Evolutionary conservation across 768 basidiomycete species (phyloP).

Genomic region (Lactifluus volemus): DNA sequence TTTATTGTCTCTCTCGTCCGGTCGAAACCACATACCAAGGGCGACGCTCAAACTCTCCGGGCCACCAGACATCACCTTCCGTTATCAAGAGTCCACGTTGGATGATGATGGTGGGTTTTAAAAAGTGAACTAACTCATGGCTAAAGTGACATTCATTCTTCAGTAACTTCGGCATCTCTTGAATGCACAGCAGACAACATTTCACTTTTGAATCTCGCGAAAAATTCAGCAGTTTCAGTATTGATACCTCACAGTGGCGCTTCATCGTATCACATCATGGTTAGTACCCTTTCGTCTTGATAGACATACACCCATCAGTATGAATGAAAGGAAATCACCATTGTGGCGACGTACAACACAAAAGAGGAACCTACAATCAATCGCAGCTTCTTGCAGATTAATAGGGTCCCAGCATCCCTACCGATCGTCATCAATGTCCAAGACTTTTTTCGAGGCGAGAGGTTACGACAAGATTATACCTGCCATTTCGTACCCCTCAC

Average conservation of each 20-base stretch:
- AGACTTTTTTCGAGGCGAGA: conserved; percentile 86
- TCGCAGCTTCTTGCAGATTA: conserved; percentile 46
- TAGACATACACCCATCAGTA: not conserved
- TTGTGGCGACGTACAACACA: conserved; percentile 64
- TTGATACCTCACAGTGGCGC: conserved; percentile 60
- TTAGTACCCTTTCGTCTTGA: conserved; percentile 27
- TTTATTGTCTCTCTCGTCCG: conserved; percentile 50
- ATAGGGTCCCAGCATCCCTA: conserved; percentile 55
- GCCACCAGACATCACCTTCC: conserved; percentile 45
- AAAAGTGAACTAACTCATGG: not conserved
- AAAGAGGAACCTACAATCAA: conserved; percentile 39
- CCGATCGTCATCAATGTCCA: conserved; percentile 92
- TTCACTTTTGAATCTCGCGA: conserved; percentile 39
- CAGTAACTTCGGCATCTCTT: conserved; percentile 22
- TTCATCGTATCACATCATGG: conserved; percentile 52
- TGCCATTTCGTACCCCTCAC: conserved; percentile 1
- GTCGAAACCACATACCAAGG: conserved; percentile 55
- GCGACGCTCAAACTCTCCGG: conserved; percentile 47
- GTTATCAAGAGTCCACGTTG: conserved; percentile 33
- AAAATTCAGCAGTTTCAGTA: conserved; percentile 39
- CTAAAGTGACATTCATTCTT: not conserved
- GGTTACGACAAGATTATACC: conserved; percentile 36
- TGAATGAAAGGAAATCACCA: conserved; percentile 51
- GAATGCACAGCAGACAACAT: conserved; percentile 37
- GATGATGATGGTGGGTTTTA: conserved; percentile 29